Conservation (phyloP, 192 early-diverging fungal genomes). For the Oehlia diaphana region DNA sequence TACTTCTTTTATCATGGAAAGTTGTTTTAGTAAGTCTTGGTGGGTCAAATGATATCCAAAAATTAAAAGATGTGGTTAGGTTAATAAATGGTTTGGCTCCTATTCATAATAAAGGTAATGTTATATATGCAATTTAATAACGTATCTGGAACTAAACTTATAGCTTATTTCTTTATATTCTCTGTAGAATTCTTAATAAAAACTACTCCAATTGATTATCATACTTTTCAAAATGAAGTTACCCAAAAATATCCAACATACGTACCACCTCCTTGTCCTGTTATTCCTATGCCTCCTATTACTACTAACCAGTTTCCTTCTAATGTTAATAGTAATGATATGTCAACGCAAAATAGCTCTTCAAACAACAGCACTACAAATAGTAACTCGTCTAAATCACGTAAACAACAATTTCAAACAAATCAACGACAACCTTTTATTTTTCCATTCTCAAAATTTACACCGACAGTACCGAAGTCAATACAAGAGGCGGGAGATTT, state of each 20-base stretch:
- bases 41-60: constrained; percentile 46
- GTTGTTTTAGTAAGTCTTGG: constrained; percentile 62
- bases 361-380: constrained; percentile 19
- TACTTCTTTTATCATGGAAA: constrained; percentile 72
- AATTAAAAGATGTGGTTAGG: constrained; percentile 51
- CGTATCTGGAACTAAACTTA: not conserved
- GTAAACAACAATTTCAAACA: constrained; percentile 32
- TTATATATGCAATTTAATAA: constrained; percentile 3
- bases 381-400: constrained; percentile 14
- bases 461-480: constrained; percentile 44
- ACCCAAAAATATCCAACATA: constrained; percentile 65
- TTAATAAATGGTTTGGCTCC: constrained; percentile 49
- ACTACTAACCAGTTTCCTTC: not conserved
- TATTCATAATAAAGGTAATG: constrained; percentile 28
- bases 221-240: constrained; percentile 55
- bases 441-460: constrained; percentile 47
- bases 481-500: constrained; percentile 52
- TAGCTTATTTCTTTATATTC: not conserved
- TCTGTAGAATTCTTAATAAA: constrained; percentile 43
- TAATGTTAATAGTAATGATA: constrained; percentile 19
- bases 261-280: constrained; percentile 37
- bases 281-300: constrained; percentile 29
- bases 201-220: constrained; percentile 63
- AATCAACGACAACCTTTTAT: constrained; percentile 44
- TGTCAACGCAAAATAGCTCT: constrained; percentile 12